These are phyloP conservation scores for Colletotrichum camelliae DNA, from an alignment of 2,329 filamentous ascomycete species.

Conservation along the genomic window DNA sequence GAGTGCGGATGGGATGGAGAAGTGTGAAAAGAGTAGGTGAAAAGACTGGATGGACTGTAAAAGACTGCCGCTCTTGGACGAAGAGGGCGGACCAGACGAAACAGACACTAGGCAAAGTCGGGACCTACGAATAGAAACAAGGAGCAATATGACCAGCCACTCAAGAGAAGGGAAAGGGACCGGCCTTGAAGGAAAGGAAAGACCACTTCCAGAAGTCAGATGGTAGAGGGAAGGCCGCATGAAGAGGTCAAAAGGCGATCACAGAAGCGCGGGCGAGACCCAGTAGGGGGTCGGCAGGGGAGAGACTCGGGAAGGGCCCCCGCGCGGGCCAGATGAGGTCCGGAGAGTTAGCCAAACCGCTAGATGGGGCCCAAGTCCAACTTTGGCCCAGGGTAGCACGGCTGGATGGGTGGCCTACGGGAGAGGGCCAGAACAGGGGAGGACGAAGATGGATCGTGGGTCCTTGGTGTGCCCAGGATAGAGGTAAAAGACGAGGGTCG, in stretches of 20 bases:
- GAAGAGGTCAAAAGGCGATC: conserved; percentile 16
- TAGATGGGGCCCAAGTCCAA: conserved; percentile 26
- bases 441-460: conserved; percentile 1
- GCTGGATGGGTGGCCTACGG: not conserved
- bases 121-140: conserved; percentile 38
- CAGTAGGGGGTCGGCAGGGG: conserved; percentile 18
- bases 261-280: conserved; percentile 25
- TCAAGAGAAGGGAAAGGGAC: conserved; percentile 30
- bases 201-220: conserved; percentile 5
- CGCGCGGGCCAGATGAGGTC: conserved; percentile 34
- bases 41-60: conserved; percentile 18
- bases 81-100: conserved; percentile 48
- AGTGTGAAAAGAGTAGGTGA: conserved; percentile 27
- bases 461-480: not conserved
- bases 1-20: conserved; percentile 26
- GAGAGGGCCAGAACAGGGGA: conserved; percentile 17
- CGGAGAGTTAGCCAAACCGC: conserved; percentile 31
- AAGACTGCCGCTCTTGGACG: conserved; percentile 17
- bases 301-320: conserved; percentile 27
- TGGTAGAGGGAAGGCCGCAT: conserved; percentile 15
- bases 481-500: not conserved
- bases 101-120: conserved; percentile 41
- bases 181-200: conserved; percentile 8
- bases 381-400: conserved; percentile 12
- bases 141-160: conserved; percentile 33